A percentile compares a stretch with the other conserved stretches of the same genome.
phyloP scores from a whole-genome alignment of 164 flowering plant genomes.

The Taxillus chinensis region DNA sequence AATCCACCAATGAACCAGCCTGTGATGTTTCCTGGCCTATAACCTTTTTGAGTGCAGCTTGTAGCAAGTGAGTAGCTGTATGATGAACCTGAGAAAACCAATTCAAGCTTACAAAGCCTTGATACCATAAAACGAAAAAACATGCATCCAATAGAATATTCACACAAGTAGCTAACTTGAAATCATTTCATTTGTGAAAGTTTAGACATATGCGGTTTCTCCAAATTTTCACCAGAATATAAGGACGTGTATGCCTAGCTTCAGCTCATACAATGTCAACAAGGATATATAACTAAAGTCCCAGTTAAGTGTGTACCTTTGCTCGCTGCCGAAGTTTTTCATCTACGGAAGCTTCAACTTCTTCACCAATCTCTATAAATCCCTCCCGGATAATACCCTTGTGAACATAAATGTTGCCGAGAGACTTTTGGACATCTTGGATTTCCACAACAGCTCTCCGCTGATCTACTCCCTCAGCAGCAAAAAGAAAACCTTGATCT shows the following conservation, averaged over 20 bases:
- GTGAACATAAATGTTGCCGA: constrained; percentile 73
- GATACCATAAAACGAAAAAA: neutral
- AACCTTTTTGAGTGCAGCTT: constrained; percentile 82
- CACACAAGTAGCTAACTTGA: neutral
- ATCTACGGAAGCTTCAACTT: constrained; percentile 85
- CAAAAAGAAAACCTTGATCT: constrained; percentile 66
- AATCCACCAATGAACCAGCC: constrained; percentile 94
- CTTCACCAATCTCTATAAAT: constrained; percentile 58
- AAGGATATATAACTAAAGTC: too few species aligned
- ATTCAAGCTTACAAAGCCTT: neutral
- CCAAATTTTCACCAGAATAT: too few species aligned
- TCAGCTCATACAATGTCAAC: too few species aligned
- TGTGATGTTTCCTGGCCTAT: constrained; percentile 87
- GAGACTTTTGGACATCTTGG: constrained; percentile 70
- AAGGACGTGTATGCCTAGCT: too few species aligned
- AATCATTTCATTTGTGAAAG: neutral
- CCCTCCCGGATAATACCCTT: constrained; percentile 74
- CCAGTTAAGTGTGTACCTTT: constrained; percentile 35
- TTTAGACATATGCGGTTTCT: neutral
- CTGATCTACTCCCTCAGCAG: constrained; percentile 24
- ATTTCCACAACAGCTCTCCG: constrained; percentile 52
- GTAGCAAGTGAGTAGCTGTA: constrained; percentile 93
- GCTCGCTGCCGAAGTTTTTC: constrained; percentile 70
- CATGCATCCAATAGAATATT: neutral
- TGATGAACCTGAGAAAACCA: constrained; percentile 69